Base-by-base conservation (phyloP, 208 protist genomes). In the Kentomonas sorsogonicus region DNA sequence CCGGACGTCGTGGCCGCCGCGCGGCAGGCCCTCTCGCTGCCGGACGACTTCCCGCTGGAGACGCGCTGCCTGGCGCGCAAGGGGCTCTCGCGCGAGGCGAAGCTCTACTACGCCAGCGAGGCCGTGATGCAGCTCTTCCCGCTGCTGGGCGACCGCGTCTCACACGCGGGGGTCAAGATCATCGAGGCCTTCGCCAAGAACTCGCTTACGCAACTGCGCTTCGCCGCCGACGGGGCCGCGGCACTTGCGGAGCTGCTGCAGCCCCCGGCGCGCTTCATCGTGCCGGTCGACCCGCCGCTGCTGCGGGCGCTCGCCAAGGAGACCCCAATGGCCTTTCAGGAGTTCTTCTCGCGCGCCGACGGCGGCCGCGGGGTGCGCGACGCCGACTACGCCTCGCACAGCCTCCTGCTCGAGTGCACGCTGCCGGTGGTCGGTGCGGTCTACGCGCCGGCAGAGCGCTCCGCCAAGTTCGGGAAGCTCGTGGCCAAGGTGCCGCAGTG, bases 131-230 rank as follows among this genome's bases (percentile, higher is more conserved):
- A 25, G 40, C 46, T 95, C 39, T 70, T 67, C 29, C 53, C 63
- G 15, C 63, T 70, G 67, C 74, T 91, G 13, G 81, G 81, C 48
- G 44, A 66, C 41, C 79, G 85, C 34, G 74, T 93, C 27, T 70
- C 83, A 59, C 64, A 86, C 48, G 89, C 89, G 15, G 89, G 89
- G n/a, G 61, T 68, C 40, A 93, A 93, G 53, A 60, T 93, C 46
- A 77, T 95, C 60, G 89, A 95, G 68, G 69, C 88, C 3, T 82
- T 77, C 43, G 56, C 72, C 20, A 94, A 91, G 73, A 80, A 90
- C 63, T 82, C 77, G 53, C 85, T 89, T 44, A 80, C 85, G 29
- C 83, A 89, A 45, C 62, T 94, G 50, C 84, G 88, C 45, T 81
- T 92, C 58, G 69, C 57, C 34, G 47, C 70, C 11, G 84, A 91